Base-by-base conservation (phyloP, 192 early-diverging fungal species). In the Coemansia sp. region DNA sequence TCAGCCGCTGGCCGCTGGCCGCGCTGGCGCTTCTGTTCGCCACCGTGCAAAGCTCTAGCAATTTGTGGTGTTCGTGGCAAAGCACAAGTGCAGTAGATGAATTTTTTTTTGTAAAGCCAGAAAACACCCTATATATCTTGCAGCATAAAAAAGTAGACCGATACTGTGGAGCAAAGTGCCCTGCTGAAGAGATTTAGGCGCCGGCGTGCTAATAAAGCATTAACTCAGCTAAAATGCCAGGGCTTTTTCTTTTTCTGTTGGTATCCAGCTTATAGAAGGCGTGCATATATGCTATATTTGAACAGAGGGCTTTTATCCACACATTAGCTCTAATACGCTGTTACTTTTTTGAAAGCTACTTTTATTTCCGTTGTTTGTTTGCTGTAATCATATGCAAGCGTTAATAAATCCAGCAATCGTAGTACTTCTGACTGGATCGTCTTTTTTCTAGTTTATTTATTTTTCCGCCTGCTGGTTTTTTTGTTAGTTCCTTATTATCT, bases 1-100 rank as follows among this genome's bases (percentile, higher is more conserved):
- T 36, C 60, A 17, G 58, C 58, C 38, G 61, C 57, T 25, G 38
- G 58, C 51, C 52, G 17, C 12, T 25, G 42, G 7, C n/a, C 54
- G 48, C n/a, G 48, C 8, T 45, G 55, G 57, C 50, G 66, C 72
- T 36, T 5, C 50, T 18, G 22, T 20, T 28, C 55, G 31, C 55
- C 55, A 56, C 31, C 55, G 11, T 30, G 55, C 55, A 56, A 56
- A 56, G 31, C 55, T 56, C 12, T 56, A 33, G 29, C 22, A 16
- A 22, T 30, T 22, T 22, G 25, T 29, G 6, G 29, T 29, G 8
- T n/a, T n/a, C n/a, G n/a, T n/a, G n/a, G n/a, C n/a, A n/a, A n/a
- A n/a, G n/a, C n/a, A n/a, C n/a, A n/a, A n/a, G n/a, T n/a, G n/a
- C n/a, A n/a, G n/a, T n/a, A n/a, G n/a, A n/a, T n/a, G n/a, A n/a